Percentiles rank a stretch among this genome's conserved stretches.
Evolutionary conservation across 805 yeast genomes (phyloP).

Genomic region (Saccharomycopsis sp.): DNA sequence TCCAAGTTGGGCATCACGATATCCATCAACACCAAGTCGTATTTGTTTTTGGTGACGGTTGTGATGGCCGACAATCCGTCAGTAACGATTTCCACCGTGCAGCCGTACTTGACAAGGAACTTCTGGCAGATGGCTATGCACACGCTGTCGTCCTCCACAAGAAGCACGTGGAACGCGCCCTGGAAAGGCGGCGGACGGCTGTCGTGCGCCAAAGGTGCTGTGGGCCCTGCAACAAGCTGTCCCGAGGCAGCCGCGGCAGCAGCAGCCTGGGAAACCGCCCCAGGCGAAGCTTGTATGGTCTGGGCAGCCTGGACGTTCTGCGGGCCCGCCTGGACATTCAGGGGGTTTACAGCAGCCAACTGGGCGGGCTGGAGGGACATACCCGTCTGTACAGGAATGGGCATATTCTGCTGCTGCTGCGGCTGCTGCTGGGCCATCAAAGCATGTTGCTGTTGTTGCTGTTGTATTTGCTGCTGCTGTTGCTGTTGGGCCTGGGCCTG

Average conservation of each 20-base stretch:
- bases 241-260: background rate
- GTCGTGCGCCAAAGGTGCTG: background rate
- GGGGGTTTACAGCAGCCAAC: background rate
- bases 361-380: background rate
- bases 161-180: slow-evolving; percentile 57
- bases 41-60: slow-evolving; percentile 61
- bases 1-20: slow-evolving; percentile 85
- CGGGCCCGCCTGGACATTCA: background rate
- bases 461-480: no score
- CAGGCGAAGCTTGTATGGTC: no score
- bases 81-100: slow-evolving; percentile 85
- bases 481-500: background rate
- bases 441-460: background rate
- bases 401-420: slow-evolving; percentile 7
- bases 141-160: slow-evolving; percentile 77
- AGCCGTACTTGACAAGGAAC: slow-evolving; percentile 80
- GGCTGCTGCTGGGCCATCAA: slow-evolving; percentile 15
- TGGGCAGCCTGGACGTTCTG: background rate
- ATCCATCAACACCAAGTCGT: slow-evolving; percentile 78
- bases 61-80: slow-evolving; percentile 89
- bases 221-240: slow-evolving; percentile 20
- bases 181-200: slow-evolving; percentile 13
- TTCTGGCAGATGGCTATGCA: slow-evolving; percentile 79
- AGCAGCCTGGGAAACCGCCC: no score
- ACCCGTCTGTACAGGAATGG: background rate